A percentile compares a stretch with the other conserved stretches of the same genome.
phyloP scores from a whole-genome alignment of 805 yeast genomes.

The Candida cerambycidarum region DNA sequence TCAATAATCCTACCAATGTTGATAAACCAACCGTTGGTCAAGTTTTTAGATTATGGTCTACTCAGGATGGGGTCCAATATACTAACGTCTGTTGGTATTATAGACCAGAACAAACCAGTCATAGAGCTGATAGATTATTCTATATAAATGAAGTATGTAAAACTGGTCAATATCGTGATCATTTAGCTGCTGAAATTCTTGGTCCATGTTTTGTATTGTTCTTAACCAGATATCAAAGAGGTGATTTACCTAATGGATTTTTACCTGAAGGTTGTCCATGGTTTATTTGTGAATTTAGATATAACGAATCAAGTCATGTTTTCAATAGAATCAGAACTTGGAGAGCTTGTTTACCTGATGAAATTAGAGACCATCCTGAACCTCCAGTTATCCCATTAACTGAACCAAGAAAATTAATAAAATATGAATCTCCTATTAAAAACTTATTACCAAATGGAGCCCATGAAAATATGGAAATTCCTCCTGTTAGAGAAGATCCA shows the following conservation, averaged over 20 bases:
- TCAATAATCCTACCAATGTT: conserved; percentile 84
- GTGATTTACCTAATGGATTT: conserved; percentile 70
- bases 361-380: conserved; percentile 83
- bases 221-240: conserved; percentile 91
- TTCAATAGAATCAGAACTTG: conserved; percentile 96
- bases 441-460: conserved; percentile 76
- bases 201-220: conserved; percentile 95
- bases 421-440: conserved; percentile 82
- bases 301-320: conserved; percentile 84
- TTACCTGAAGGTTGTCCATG: conserved; percentile 77
- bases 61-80: conserved; percentile 81
- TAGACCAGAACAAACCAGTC: conserved; percentile 97
- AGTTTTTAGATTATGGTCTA: conserved; percentile 87
- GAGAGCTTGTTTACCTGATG: conserved; percentile 98
- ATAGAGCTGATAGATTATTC: conserved; percentile 83
- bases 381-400: conserved; percentile 66
- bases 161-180: conserved; percentile 96
- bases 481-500: conserved; percentile 79
- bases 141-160: conserved; percentile 94
- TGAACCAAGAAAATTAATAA: conserved; percentile 66
- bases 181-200: conserved; percentile 79
- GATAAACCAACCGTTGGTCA: conserved; percentile 92
- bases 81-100: conserved; percentile 97
- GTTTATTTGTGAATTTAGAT: conserved; percentile 92
- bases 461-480: conserved; percentile 67